These are phyloP conservation scores for Ilyonectria destructans DNA, from an alignment of 2,329 filamentous ascomycete genomes.

Conservation along the genomic window DNA sequence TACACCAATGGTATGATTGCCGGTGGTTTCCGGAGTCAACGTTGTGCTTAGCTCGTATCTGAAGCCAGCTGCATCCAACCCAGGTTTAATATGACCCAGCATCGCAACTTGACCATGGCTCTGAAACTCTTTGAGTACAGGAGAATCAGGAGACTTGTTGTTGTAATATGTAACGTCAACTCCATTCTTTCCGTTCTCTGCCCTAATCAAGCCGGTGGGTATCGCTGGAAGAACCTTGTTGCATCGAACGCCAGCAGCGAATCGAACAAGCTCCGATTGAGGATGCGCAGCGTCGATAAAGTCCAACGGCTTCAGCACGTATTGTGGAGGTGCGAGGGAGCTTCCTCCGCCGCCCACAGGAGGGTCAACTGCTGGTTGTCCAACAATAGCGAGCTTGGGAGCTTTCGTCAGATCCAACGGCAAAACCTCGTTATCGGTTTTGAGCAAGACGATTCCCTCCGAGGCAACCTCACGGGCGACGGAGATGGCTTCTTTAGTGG, in stretches of 20 bases:
- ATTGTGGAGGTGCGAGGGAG: conserved; percentile 29
- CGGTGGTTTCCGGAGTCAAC: conserved; percentile 19
- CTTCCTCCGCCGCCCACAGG: conserved; percentile 32
- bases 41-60: conserved; percentile 21
- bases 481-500: conserved; percentile 23
- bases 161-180: conserved; percentile 26
- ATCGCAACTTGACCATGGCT: conserved; percentile 14
- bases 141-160: not conserved
- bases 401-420: conserved; percentile 7
- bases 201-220: conserved; percentile 2
- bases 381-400: conserved; percentile 23
- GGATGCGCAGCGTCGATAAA: conserved; percentile 3
- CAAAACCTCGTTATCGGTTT: conserved; percentile 20
- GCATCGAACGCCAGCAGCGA: conserved; percentile 20
- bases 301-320: conserved; percentile 20
- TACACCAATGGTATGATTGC: conserved; percentile 24
- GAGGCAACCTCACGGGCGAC: conserved; percentile 25
- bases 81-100: conserved; percentile 18
- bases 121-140: conserved; percentile 2
- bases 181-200: not conserved
- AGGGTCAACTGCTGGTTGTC: conserved; percentile 21
- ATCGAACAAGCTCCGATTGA: conserved; percentile 7
- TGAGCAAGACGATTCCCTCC: conserved; percentile 31
- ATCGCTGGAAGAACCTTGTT: conserved; percentile 19
- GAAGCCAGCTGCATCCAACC: conserved; percentile 11